Base-by-base conservation (phyloP, 805 yeast species). In the Brettanomyces anomalus region DNA sequence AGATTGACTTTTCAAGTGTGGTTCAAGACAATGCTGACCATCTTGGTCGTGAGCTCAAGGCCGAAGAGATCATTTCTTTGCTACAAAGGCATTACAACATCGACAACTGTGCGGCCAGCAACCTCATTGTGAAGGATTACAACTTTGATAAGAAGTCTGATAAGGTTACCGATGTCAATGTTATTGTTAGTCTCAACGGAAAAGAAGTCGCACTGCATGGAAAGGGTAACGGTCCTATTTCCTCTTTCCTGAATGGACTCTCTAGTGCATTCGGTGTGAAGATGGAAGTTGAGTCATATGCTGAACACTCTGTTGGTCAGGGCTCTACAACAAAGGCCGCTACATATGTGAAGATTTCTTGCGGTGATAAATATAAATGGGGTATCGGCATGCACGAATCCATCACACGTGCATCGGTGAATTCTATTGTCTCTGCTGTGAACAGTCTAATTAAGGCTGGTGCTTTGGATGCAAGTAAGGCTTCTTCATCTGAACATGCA, bases 321-420 rank as follows among this genome's bases (percentile, higher is more conserved):
- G 88, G 85, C 47, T 73, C 86, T 3, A 72, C 72, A 48, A 77
- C 84, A 43, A 74, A 78, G 61, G 90, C 89, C 52, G 89, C 86
- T 37, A 75, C 89, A 8, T 82, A 74, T 61, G 79, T 89, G 33
- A 49, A 49, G 40, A 49, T 62, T 32, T 46, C 56, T 15, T 49
- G 47, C 16, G 66, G 55, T 40, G 42, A 45, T 6, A 42, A 46
- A 11, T 55, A 63, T 39, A 55, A 64, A 46, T 89, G 96, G 96
- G 97, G 97, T 65, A 89, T 89, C 46, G 97, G 96, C 57, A 78
- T 87, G 48, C 81, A 86, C 59, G 90, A 81, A 64, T 95, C 89
- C 65, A 93, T 85, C 43, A 81, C 95, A 20, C 82, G 81, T 56
- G 93, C 96, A 39, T 80, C 95, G 5, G 75, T 85, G 54, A 72